Evolutionary conservation across 768 basidiomycete species (phyloP), one percentile per base, ranked within the genome.

Genomic region (Tricholoma sp.): DNA sequence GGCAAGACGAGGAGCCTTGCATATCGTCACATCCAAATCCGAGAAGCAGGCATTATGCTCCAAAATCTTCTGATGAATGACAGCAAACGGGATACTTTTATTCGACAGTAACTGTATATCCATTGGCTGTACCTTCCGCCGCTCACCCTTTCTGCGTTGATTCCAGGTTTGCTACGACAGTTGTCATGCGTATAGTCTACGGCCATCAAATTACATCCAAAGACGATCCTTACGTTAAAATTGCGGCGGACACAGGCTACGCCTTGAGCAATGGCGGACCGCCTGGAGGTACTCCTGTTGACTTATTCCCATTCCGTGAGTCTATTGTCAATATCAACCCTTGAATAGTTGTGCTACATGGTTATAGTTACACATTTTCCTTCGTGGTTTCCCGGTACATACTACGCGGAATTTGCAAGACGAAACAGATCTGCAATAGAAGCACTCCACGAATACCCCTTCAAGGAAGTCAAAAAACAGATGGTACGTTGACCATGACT

Each of bases 371-470:
- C 68, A 61, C 65, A 76, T 52, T 59, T 77, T 13, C 76, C 76
- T 1, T 56, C 36, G 15, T 77, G 76, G 75, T 47, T 74, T 8
- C 76, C 76, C 18, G 76, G 76, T 1, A 66, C 71, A 17, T 63
- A 67, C 37, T 76, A 69, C 53, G 66, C 70, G 41, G 64, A 62
- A 28, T 67, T 68, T 45, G 76, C 73, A 8, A 63, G 66, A 15
- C 54, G 63, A 15, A 70, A 72, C 63, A 65, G 64, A 36, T 63
- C 50, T 41, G 60, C 61, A 15, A 65, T 72, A 28, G 52, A 65
- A 2, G 63, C 63, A 20, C 63, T 76, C 66, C 64, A 68, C 49
- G 67, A 74, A 13, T 64, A 64, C 24, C 75, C 74, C 0, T 70
- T 72, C 50, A 31, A 56, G 11, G 53, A 62, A 11, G 71, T 72